Evolutionary conservation across 2,329 filamentous ascomycete species (phyloP).

Genomic region (Metarhizium sp.): DNA sequence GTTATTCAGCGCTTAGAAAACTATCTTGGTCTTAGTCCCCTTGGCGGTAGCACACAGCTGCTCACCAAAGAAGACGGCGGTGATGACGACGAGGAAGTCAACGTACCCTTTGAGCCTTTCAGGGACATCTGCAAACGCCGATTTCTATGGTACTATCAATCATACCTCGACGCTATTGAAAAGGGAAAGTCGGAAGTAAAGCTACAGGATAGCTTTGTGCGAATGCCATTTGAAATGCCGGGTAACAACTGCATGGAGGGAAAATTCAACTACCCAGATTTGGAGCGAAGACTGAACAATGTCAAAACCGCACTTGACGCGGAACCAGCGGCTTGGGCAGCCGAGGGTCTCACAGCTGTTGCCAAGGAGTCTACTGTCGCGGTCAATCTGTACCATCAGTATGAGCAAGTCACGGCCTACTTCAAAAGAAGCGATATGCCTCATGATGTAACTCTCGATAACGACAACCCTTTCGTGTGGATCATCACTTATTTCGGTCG

Average conservation of each 20-base stretch:
- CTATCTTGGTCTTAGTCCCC: constrained; percentile 55
- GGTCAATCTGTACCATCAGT: constrained; percentile 74
- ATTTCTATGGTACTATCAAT: constrained; percentile 93
- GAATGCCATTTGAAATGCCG: constrained; percentile 73
- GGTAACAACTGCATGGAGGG: constrained; percentile 78
- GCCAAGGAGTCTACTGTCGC: constrained; percentile 64
- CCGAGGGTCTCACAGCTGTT: constrained; percentile 54
- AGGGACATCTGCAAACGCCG: constrained; percentile 82
- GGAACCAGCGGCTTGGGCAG: constrained; percentile 64
- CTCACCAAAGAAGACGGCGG: constrained; percentile 26
- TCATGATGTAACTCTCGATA: constrained; percentile 65
- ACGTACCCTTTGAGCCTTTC: constrained; percentile 70
- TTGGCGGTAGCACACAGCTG: constrained; percentile 12
- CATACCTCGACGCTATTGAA: constrained; percentile 65
- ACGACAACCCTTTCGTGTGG: constrained; percentile 88
- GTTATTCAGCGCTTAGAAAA: constrained; percentile 79
- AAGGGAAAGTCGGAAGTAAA: constrained; percentile 54
- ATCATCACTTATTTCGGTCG: constrained; percentile 78
- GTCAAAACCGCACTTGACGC: constrained; percentile 63
- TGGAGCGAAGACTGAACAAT: constrained; percentile 57
- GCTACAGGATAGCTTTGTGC: constrained; percentile 56
- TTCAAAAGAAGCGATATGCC: constrained; percentile 65
- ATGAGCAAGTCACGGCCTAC: constrained; percentile 67
- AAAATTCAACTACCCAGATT: constrained; percentile 67
- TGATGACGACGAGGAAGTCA: constrained; percentile 44